A percentile compares a stretch with the other conserved stretches of the same genome.
Evolutionary conservation across 164 flowering plant genomes (phyloP).

Genomic region (Nelumbo lutea): DNA sequence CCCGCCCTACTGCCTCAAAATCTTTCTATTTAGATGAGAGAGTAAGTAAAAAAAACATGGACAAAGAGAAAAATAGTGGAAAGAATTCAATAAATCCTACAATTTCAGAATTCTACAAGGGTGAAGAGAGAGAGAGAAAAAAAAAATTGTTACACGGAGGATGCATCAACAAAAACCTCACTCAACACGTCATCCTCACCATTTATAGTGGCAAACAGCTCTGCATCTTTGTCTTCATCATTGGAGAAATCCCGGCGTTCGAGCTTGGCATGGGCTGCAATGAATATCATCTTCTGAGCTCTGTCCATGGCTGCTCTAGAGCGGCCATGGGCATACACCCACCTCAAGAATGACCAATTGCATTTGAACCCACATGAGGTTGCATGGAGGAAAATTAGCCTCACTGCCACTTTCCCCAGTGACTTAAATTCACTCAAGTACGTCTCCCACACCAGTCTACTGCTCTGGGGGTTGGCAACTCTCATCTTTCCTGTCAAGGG

Average conservation of each 20-base stretch:
- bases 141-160: slow-evolving; percentile 66
- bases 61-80: slow-evolving; percentile 22
- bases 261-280: slow-evolving; percentile 85
- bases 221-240: slow-evolving; percentile 85
- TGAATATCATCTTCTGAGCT: slow-evolving; percentile 84
- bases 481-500: slow-evolving; percentile 86
- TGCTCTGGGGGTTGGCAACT: slow-evolving; percentile 86
- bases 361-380: slow-evolving; percentile 84
- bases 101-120: slow-evolving; percentile 28
- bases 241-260: slow-evolving; percentile 65
- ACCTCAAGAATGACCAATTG: slow-evolving; percentile 67
- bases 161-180: slow-evolving; percentile 81
- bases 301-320: slow-evolving; percentile 63
- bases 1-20: slow-evolving; percentile 22
- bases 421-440: slow-evolving; percentile 77
- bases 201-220: slow-evolving; percentile 55
- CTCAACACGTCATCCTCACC: slow-evolving; percentile 90
- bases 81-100: slow-evolving; percentile 60
- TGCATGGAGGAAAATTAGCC: slow-evolving; percentile 92
- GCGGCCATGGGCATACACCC: slow-evolving; percentile 54
- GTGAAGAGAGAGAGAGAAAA: neutral
- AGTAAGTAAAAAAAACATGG: slow-evolving; percentile 23
- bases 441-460: slow-evolving; percentile 98
- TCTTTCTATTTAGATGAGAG: slow-evolving; percentile 22
- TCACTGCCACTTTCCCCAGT: slow-evolving; percentile 84